phyloP scores from a whole-genome alignment of 2,329 filamentous ascomycete species.

The Myriosclerotinia duriaeana region DNA sequence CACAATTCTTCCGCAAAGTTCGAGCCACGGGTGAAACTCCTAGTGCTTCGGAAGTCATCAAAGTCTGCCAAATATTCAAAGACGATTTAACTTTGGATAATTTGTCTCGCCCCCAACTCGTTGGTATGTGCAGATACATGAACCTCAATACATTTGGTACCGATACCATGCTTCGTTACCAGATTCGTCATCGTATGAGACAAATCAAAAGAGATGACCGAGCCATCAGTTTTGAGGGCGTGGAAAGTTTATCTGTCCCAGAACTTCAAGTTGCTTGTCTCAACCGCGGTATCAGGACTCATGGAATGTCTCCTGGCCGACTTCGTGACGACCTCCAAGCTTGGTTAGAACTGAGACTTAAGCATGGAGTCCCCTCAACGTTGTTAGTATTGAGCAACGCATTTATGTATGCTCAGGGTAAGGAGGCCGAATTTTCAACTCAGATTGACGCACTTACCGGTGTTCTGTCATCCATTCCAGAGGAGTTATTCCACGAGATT shows the following conservation, averaged over 20 bases:
- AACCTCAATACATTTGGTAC: slow-evolving; percentile 96
- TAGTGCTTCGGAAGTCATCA: slow-evolving; percentile 88
- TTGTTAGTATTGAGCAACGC: slow-evolving; percentile 94
- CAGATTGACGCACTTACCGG: slow-evolving; percentile 93
- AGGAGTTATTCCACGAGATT: slow-evolving; percentile 99
- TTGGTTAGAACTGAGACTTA: slow-evolving; percentile 91
- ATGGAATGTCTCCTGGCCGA: slow-evolving; percentile 84
- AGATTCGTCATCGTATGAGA: slow-evolving; percentile 94
- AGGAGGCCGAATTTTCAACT: slow-evolving; percentile 77
- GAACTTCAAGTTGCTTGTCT: slow-evolving; percentile 92
- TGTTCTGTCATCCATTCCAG: slow-evolving; percentile 90
- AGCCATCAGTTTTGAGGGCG: slow-evolving; percentile 89
- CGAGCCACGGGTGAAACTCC: slow-evolving; percentile 87
- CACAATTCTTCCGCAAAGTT: slow-evolving; percentile 96
- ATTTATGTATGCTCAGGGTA: slow-evolving; percentile 89
- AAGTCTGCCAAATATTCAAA: slow-evolving; percentile 98
- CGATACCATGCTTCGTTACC: slow-evolving; percentile 96
- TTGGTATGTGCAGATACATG: slow-evolving; percentile 98
- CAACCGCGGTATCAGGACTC: slow-evolving; percentile 86
- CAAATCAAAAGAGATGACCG: slow-evolving; percentile 98
- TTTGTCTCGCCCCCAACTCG: slow-evolving; percentile 88
- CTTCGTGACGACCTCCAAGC: slow-evolving; percentile 87
- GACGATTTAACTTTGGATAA: slow-evolving; percentile 98
- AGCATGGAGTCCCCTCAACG: slow-evolving; percentile 93
- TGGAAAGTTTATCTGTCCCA: slow-evolving; percentile 87